Evolutionary conservation across 495 filamentous ascomycete species (phyloP).

Genomic region (Penicillium malachiteum): DNA sequence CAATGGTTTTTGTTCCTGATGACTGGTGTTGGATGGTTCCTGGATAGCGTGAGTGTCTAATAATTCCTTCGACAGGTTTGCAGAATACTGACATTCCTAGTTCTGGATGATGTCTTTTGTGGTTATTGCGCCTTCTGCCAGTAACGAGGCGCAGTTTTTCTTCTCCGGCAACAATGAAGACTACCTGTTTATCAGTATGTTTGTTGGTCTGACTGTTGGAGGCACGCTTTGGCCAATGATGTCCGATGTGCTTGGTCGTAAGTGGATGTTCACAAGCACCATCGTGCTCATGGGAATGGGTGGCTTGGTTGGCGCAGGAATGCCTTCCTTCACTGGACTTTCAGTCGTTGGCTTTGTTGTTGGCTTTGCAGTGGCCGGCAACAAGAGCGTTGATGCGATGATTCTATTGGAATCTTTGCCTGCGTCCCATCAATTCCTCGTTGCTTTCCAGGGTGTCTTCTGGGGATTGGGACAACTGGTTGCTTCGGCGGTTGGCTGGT

Average conservation of each 20-base stretch:
- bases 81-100: conserved; percentile 1
- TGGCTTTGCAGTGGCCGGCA: conserved; percentile 24
- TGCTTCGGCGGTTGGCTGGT: conserved; percentile 22
- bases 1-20: conserved; percentile 74
- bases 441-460: conserved; percentile 19
- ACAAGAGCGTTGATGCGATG: conserved; percentile 20
- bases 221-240: conserved; percentile 25
- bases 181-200: conserved; percentile 16
- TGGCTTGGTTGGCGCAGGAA: conserved; percentile 27
- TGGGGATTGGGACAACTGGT: conserved; percentile 25
- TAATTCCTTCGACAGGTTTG: background rate
- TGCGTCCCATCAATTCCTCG: conserved; percentile 23
- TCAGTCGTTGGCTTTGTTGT: conserved; percentile 23
- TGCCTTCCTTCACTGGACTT: conserved; percentile 22
- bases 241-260: conserved; percentile 25
- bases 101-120: conserved; percentile 19
- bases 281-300: conserved; percentile 26
- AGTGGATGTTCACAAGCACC: conserved; percentile 24
- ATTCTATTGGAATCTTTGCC: conserved; percentile 23
- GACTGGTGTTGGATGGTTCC: conserved; percentile 69
- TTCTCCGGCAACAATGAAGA: conserved; percentile 13
- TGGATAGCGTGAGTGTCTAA: conserved; percentile 38
- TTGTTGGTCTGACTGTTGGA: conserved; percentile 23
- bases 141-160: conserved; percentile 12
- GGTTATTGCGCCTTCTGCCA: conserved; percentile 1